Percentiles rank a stretch among this genome's conserved stretches.
phyloP scores from a whole-genome alignment of 1,284 basidiomycete species.

The Cryptococcus wingfieldii region DNA sequence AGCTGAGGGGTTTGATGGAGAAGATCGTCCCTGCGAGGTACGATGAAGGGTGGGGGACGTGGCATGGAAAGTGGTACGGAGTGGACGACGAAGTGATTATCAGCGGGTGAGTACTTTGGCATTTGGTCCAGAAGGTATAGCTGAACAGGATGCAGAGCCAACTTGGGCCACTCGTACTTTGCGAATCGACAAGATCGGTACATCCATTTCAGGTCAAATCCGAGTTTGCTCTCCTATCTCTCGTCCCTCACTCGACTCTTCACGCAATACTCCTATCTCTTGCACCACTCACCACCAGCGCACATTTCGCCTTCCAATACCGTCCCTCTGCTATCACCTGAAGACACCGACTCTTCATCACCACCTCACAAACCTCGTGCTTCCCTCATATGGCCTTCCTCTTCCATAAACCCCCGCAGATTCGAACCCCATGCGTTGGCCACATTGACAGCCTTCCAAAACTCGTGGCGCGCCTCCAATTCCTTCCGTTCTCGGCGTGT shows the following conservation, averaged over 20 bases:
- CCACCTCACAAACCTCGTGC: slow-evolving; percentile 10
- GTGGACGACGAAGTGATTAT: slow-evolving; percentile 88
- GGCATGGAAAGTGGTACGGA: slow-evolving; percentile 96
- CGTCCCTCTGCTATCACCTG: slow-evolving; percentile 27
- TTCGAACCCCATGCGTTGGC: slow-evolving; percentile 42
- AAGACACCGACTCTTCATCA: slow-evolving; percentile 2
- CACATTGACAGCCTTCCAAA: slow-evolving; percentile 46
- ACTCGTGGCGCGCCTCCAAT: slow-evolving; percentile 43
- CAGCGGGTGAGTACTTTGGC: slow-evolving; percentile 66
- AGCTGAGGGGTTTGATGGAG: slow-evolving; percentile 68
- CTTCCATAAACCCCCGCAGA: slow-evolving; percentile 37
- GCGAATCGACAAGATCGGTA: slow-evolving; percentile 94
- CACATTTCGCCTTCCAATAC: slow-evolving; percentile 29
- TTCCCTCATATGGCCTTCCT: slow-evolving; percentile 40
- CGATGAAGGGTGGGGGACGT: slow-evolving; percentile 97
- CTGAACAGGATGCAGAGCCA: slow-evolving; percentile 62
- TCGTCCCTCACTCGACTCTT: slow-evolving; percentile 68
- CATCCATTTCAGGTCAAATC: slow-evolving; percentile 65
- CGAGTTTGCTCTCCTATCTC: slow-evolving; percentile 72
- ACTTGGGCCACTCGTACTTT: slow-evolving; percentile 90
- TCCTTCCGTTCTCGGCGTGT: slow-evolving; percentile 33
- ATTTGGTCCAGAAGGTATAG: not conserved
- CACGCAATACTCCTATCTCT: slow-evolving; percentile 68
- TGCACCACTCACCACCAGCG: slow-evolving; percentile 51
- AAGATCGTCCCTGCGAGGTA: slow-evolving; percentile 81